A percentile compares a stretch with the other conserved stretches of the same genome.
These are phyloP conservation scores for Dryas alaskensis DNA, from an alignment of 306 rosid genomes.

Conservation along the genomic window DNA sequence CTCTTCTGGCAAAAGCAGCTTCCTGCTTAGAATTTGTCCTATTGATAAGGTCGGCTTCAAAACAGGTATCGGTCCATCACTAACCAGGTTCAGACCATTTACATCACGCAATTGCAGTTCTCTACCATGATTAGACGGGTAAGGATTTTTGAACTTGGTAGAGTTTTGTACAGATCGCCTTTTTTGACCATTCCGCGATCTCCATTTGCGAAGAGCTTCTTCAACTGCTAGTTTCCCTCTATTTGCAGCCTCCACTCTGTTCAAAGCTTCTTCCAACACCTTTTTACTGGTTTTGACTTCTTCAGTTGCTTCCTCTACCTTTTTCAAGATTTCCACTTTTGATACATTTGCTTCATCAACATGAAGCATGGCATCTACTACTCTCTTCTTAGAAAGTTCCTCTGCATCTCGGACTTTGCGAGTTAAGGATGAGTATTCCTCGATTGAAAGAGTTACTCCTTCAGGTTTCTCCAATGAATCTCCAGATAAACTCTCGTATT, in stretches of 20 bases:
- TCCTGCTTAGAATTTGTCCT: slow-evolving; percentile 84
- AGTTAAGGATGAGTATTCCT: slow-evolving; percentile 63
- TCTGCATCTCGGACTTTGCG: slow-evolving; percentile 58
- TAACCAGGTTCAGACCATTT: slow-evolving; percentile 45
- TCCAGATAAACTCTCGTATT: slow-evolving; percentile 35
- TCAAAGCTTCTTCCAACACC: slow-evolving; percentile 76
- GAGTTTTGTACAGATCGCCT: slow-evolving; percentile 48
- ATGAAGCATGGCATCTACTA: slow-evolving; percentile 63
- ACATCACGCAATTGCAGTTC: slow-evolving; percentile 49
- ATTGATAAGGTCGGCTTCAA: slow-evolving; percentile 72
- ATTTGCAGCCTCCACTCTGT: slow-evolving; percentile 85
- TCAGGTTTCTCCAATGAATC: slow-evolving; percentile 38
- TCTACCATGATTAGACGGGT: slow-evolving; percentile 43
- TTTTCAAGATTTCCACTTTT: slow-evolving; percentile 54
- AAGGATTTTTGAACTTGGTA: slow-evolving; percentile 65
- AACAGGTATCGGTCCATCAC: slow-evolving; percentile 44
- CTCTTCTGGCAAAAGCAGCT: slow-evolving; percentile 63
- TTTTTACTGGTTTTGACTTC: slow-evolving; percentile 72
- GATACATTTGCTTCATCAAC: slow-evolving; percentile 72
- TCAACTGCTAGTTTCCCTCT: slow-evolving; percentile 70
- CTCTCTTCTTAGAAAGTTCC: slow-evolving; percentile 58
- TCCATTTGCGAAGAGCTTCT: slow-evolving; percentile 87
- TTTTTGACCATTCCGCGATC: slow-evolving; percentile 55
- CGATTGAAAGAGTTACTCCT: slow-evolving; percentile 65
- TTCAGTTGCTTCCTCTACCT: slow-evolving; percentile 71